These are phyloP conservation scores for Coemansia sp. DNA, from an alignment of 192 early-diverging fungal genomes.

Conservation along the genomic window DNA sequence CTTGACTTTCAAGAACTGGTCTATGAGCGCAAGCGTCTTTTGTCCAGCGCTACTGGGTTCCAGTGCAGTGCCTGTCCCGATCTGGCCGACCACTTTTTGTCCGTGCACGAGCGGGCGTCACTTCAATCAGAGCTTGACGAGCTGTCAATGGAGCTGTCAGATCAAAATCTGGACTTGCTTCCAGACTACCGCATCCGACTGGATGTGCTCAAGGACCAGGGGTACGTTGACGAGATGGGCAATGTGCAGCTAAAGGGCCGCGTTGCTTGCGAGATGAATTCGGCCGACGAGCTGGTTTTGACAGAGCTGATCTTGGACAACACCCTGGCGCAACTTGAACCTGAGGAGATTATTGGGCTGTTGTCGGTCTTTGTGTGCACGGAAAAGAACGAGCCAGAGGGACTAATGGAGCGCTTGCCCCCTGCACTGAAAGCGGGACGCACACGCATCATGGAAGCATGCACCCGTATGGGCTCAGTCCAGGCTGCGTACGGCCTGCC, in stretches of 20 bases:
- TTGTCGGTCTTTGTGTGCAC: conserved; percentile 94
- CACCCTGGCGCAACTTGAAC: conserved; percentile 81
- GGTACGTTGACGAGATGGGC: conserved; percentile 77
- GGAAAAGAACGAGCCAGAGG: conserved; percentile 67
- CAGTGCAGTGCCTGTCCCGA: conserved; percentile 47
- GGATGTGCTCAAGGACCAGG: conserved; percentile 76
- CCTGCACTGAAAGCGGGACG: conserved; percentile 42
- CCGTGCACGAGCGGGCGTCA: conserved; percentile 57
- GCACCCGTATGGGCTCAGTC: conserved; percentile 64
- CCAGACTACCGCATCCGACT: conserved; percentile 91
- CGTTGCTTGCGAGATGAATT: conserved; percentile 97
- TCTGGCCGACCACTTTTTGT: conserved; percentile 52
- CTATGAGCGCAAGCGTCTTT: conserved; percentile 58
- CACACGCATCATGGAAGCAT: conserved; percentile 67
- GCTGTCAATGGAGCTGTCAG: conserved; percentile 75
- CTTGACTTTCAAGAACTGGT: conserved; percentile 81
- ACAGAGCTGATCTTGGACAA: conserved; percentile 96
- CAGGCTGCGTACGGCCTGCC: conserved; percentile 71
- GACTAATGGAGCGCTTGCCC: conserved; percentile 34
- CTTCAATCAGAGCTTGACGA: conserved; percentile 71
- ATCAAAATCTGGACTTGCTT: conserved; percentile 88
- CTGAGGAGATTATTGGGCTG: conserved; percentile 90
- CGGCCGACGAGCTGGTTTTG: conserved; percentile 89
- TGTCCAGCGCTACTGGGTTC: conserved; percentile 31
- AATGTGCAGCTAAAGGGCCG: conserved; percentile 94